Evolutionary conservation across 129 eudicot genomes (phyloP).

Genomic region (Cynara cardunculus): DNA sequence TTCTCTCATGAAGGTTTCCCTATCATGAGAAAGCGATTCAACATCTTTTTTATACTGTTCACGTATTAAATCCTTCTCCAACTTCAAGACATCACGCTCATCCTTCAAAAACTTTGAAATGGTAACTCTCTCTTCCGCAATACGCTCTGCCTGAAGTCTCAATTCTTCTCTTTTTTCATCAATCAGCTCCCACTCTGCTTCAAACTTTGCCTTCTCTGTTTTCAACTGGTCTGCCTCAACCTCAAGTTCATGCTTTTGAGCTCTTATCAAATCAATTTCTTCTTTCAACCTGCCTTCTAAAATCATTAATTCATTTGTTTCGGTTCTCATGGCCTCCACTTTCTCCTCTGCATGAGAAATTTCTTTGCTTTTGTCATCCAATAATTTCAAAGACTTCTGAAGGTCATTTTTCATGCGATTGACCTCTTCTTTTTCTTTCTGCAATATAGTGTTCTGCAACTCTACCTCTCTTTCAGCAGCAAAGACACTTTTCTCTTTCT

Average conservation of each 20-base stretch:
- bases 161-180: constrained; percentile 88
- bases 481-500: constrained; percentile 46
- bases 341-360: constrained; percentile 54
- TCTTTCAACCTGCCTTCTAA: constrained; percentile 76
- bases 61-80: constrained; percentile 66
- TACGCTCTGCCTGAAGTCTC: constrained; percentile 52
- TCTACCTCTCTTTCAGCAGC: constrained; percentile 47
- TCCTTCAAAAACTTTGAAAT: constrained; percentile 66
- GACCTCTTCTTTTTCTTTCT: constrained; percentile 55
- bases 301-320: constrained; percentile 62
- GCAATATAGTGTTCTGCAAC: constrained; percentile 39
- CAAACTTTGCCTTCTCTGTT: constrained; percentile 67
- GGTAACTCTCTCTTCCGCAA: constrained; percentile 60
- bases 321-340: constrained; percentile 63
- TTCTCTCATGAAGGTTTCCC: constrained; percentile 67
- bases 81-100: constrained; percentile 70
- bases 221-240: constrained; percentile 73
- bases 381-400: constrained; percentile 42
- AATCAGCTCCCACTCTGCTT: constrained; percentile 77
- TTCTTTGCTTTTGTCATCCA: constrained; percentile 56
- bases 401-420: constrained; percentile 30
- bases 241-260: constrained; percentile 69
- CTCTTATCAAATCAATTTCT: constrained; percentile 78
- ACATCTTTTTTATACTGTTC: constrained; percentile 57
- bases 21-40: constrained; percentile 64